These are phyloP conservation scores for Lactarius vividus DNA, from an alignment of 768 basidiomycete species.

Conservation along the genomic window DNA sequence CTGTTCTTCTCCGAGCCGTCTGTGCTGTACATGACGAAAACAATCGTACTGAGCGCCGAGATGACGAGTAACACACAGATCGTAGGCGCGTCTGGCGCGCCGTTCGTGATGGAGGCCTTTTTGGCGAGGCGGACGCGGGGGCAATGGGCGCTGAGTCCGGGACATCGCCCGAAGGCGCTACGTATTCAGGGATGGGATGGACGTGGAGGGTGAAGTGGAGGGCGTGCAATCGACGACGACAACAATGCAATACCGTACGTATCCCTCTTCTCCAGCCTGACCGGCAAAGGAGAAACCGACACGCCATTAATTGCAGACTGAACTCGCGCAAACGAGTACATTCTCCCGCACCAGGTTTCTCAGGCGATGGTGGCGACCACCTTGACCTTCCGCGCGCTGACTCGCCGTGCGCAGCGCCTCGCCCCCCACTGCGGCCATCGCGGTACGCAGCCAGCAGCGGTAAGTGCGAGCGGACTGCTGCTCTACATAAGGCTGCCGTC, in stretches of 20 bases:
- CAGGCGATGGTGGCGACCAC: no score
- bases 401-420: conserved; percentile 17
- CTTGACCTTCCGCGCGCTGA: conserved; percentile 6
- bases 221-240: not conserved
- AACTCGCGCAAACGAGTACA: conserved; percentile 16
- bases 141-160: no score
- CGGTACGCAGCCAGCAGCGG: conserved; percentile 11
- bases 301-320: no score
- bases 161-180: conserved; percentile 33
- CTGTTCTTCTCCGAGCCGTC: conserved; percentile 86
- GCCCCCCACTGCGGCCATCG: not conserved
- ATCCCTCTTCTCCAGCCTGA: no score
- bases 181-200: conserved; percentile 10
- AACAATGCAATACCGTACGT: not conserved
- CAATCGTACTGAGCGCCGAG: conserved; percentile 69
- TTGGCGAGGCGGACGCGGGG: conserved; percentile 67
- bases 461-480: conserved; percentile 12
- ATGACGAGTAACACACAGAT: conserved; percentile 81
- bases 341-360: not conserved
- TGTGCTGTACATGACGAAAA: conserved; percentile 55
- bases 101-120: conserved; percentile 83
- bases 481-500: not conserved
- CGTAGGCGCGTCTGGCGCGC: conserved; percentile 62
- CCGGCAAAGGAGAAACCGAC: no score
- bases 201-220: conserved; percentile 19